phyloP scores from a whole-genome alignment of 73 alveolate species.

The Stentor coeruleus region DNA sequence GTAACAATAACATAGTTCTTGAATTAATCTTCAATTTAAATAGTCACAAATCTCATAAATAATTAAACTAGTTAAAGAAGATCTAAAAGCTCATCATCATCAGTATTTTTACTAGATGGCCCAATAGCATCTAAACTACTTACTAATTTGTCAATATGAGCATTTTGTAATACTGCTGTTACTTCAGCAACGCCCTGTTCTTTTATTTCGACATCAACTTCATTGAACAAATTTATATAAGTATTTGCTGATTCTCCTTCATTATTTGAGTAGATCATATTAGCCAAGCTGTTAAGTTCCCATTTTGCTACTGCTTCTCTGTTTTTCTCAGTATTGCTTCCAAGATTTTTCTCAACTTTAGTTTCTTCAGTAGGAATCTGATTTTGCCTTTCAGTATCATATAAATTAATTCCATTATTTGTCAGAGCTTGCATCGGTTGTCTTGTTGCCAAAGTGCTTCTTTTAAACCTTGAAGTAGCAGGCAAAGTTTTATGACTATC shows the following conservation, averaged over 20 bases:
- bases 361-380: neutral
- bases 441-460: neutral
- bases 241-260: neutral
- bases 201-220: neutral
- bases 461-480: neutral
- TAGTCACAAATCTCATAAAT: neutral
- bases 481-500: neutral
- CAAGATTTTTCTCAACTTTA: neutral
- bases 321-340: neutral
- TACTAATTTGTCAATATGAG: neutral
- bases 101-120: neutral
- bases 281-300: slow-evolving; percentile 25
- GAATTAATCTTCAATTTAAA: neutral
- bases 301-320: slow-evolving; percentile 16
- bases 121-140: neutral
- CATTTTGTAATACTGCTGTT: neutral
- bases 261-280: neutral
- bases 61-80: neutral
- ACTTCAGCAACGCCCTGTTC: neutral
- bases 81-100: neutral
- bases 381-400: neutral
- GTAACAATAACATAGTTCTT: too few species aligned
- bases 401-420: neutral
- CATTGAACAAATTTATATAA: neutral
- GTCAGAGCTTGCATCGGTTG: neutral